Percentiles rank a stretch among this genome's conserved stretches.
These are phyloP conservation scores for Eucalyptus coolabah DNA, from an alignment of 345 rosid species.

Conservation along the genomic window DNA sequence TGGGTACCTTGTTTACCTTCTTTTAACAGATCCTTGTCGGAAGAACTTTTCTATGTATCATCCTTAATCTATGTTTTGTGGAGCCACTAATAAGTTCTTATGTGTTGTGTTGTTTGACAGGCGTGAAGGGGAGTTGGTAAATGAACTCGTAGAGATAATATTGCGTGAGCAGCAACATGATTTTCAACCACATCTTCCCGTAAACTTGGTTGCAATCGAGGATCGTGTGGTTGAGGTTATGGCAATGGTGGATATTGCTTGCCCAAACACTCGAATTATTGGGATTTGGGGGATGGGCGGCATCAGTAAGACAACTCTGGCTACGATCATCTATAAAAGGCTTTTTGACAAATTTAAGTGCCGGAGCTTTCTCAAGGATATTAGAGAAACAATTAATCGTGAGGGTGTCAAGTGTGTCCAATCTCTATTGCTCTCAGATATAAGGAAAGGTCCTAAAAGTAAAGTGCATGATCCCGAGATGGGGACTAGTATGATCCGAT, in stretches of 20 bases:
- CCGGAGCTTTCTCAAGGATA: background rate
- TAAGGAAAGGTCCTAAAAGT: rapidly evolving
- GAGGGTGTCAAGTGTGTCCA: rapidly evolving
- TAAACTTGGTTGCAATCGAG: background rate
- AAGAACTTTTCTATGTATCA: background rate
- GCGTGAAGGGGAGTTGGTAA: no score
- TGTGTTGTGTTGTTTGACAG: no score
- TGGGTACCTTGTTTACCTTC: rapidly evolving
- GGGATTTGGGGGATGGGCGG: background rate
- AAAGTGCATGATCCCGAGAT: no score
- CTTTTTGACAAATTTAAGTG: rapidly evolving
- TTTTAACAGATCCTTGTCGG: rapidly evolving
- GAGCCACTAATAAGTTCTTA: rapidly evolving
- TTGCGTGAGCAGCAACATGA: no score
- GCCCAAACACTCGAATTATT: background rate
- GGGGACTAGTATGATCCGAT: no score
- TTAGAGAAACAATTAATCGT: rapidly evolving
- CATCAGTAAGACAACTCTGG: background rate
- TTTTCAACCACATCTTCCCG: rapidly evolving
- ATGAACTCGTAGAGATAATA: rapidly evolving
- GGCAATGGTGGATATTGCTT: background rate
- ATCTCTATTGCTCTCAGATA: rapidly evolving
- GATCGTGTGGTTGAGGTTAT: background rate
- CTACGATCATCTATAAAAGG: background rate
- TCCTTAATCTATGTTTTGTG: no score